Conservation (phyloP, 2,329 filamentous ascomycete genomes). For the Neofusicoccum cordaticola region DNA sequence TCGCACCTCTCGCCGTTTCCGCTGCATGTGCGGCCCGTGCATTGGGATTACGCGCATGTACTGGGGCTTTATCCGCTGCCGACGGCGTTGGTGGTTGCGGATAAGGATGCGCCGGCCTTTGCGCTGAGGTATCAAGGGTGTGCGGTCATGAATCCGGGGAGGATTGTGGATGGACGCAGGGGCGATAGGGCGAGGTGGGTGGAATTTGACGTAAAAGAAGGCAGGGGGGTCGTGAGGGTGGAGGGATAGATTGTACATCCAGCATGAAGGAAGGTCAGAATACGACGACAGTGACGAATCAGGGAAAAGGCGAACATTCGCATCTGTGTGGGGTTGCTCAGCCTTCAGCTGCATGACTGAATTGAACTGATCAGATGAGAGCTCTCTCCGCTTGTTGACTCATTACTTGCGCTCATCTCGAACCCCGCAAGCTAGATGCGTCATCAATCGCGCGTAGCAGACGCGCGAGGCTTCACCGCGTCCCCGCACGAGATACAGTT, state of each 20-base stretch:
- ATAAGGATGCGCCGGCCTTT: slow-evolving; percentile 78
- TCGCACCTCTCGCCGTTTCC: slow-evolving; percentile 85
- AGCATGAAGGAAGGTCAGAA: neutral
- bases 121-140: slow-evolving; percentile 92
- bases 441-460: too few species aligned
- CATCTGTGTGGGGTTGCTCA: too few species aligned
- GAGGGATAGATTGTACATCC: slow-evolving; percentile 15
- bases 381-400: neutral
- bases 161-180: slow-evolving; percentile 58
- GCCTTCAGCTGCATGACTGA: too few species aligned
- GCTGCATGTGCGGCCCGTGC: slow-evolving; percentile 71
- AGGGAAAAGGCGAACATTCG: too few species aligned
- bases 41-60: slow-evolving; percentile 81
- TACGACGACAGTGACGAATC: too few species aligned
- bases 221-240: slow-evolving; percentile 26
- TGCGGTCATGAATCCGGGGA: slow-evolving; percentile 90
- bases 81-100: slow-evolving; percentile 76
- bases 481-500: neutral
- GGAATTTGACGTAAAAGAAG: slow-evolving; percentile 63
- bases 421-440: neutral
- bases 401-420: neutral
- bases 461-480: neutral
- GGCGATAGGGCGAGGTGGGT: slow-evolving; percentile 73
- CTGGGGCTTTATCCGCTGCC: slow-evolving; percentile 86
- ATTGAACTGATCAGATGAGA: too few species aligned